phyloP scores from a whole-genome alignment of 257 asterid genomes.

The Oldenlandia corymbosa region DNA sequence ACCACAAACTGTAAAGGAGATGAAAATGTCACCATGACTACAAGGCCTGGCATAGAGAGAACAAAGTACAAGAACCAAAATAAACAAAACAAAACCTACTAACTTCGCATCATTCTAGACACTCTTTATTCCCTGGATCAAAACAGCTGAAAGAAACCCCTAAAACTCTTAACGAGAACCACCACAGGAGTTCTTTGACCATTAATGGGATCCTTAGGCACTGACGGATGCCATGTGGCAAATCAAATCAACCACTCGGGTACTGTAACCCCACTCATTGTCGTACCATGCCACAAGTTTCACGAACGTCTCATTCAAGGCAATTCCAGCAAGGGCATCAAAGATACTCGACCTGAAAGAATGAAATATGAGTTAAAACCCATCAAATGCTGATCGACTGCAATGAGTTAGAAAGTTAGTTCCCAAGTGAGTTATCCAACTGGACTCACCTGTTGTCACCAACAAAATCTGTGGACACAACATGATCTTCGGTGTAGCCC shows the following conservation, averaged over 20 bases:
- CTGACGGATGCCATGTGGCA: slow-evolving; percentile 51
- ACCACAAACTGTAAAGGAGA: too few relatives aligned
- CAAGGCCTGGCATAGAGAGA: slow-evolving; percentile 1
- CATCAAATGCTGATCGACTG: too few relatives aligned
- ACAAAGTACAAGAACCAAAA: too few relatives aligned
- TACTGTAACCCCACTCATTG: slow-evolving; percentile 75
- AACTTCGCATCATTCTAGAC: not conserved
- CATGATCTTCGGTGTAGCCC: slow-evolving; percentile 76
- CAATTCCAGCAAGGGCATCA: slow-evolving; percentile 82
- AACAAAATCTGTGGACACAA: slow-evolving; percentile 64
- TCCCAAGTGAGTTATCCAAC: too few relatives aligned
- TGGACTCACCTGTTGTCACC: slow-evolving; percentile 53
- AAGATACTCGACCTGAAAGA: slow-evolving; percentile 79
- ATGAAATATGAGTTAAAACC: too few relatives aligned
- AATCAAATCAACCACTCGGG: slow-evolving; percentile 63
- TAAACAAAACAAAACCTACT: not conserved
- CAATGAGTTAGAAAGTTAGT: too few relatives aligned
- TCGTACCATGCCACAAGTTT: slow-evolving; percentile 73
- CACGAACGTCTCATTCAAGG: slow-evolving; percentile 54
- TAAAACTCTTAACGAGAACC: not conserved
- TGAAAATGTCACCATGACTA: not conserved
- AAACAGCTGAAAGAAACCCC: slow-evolving; percentile 4
- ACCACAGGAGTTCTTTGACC: not conserved
- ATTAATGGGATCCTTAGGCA: slow-evolving; percentile 16
- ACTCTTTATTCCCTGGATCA: not conserved